phyloP scores from a whole-genome alignment of 1,284 basidiomycete genomes.

The Blastosporella zonata region DNA sequence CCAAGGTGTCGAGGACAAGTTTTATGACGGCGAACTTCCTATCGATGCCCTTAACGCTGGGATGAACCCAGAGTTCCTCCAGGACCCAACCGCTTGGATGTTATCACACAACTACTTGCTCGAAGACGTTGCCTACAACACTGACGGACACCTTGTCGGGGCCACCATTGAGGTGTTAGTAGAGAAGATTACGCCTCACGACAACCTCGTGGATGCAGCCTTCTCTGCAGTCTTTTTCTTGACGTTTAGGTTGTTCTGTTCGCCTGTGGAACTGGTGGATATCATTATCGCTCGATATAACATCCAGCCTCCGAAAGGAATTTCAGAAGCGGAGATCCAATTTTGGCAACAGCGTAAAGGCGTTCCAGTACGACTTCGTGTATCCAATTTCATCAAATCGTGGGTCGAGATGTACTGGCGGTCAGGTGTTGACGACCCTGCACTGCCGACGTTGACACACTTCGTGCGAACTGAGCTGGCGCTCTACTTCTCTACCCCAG shows the following conservation, averaged over 20 bases:
- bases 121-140: slow-evolving; percentile 87
- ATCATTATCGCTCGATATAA: slow-evolving; percentile 83
- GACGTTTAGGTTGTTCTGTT: slow-evolving; percentile 93
- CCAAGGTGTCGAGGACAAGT: slow-evolving; percentile 50
- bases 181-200: slow-evolving; percentile 96
- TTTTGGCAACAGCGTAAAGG: slow-evolving; percentile 86
- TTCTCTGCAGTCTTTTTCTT: slow-evolving; percentile 91
- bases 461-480: slow-evolving; percentile 66
- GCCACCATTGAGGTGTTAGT: slow-evolving; percentile 87
- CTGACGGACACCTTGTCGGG: slow-evolving; percentile 86
- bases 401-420: slow-evolving; percentile 96
- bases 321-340: slow-evolving; percentile 61
- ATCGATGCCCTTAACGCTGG: slow-evolving; percentile 40
- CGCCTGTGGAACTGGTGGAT: slow-evolving; percentile 73
- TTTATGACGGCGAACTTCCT: slow-evolving; percentile 51
- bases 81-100: slow-evolving; percentile 53
- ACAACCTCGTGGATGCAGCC: slow-evolving; percentile 80
- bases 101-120: slow-evolving; percentile 69
- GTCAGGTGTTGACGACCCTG: slow-evolving; percentile 58
- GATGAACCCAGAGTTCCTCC: slow-evolving; percentile 34
- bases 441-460: slow-evolving; percentile 55
- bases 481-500: slow-evolving; percentile 63
- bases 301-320: slow-evolving; percentile 56
- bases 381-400: slow-evolving; percentile 88
- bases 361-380: slow-evolving; percentile 83